Evolutionary conservation across 1,284 basidiomycete species (phyloP).

Genomic region (Termitomyces sp.): DNA sequence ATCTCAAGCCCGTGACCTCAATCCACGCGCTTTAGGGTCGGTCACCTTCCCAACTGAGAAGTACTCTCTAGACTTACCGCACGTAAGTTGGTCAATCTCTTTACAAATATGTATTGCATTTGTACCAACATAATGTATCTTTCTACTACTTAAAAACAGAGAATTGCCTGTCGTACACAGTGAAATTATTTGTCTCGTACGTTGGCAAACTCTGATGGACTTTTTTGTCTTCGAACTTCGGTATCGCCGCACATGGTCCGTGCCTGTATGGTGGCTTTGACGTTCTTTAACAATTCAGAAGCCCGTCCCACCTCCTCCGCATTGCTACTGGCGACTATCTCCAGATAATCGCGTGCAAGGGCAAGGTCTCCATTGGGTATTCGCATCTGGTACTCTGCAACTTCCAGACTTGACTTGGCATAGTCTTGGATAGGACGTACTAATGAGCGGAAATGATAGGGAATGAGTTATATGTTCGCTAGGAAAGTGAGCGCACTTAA

Average conservation of each 20-base stretch:
- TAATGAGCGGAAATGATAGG: conserved; percentile 23
- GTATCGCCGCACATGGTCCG: conserved; percentile 10
- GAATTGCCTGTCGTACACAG: not conserved
- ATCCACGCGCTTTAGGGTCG: conserved; percentile 20
- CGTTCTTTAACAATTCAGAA: conserved; percentile 54
- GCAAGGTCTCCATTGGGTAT: conserved; percentile 56
- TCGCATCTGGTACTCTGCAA: conserved; percentile 72
- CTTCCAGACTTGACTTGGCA: conserved; percentile 74
- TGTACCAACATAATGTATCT: not conserved
- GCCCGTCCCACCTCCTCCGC: conserved; percentile 68
- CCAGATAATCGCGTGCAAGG: conserved; percentile 64
- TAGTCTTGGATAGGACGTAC: conserved; percentile 68
- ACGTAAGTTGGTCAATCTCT: too few relatives aligned
- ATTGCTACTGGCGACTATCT: conserved; percentile 70
- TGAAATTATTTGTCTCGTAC: not conserved
- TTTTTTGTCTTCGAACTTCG: conserved; percentile 13
- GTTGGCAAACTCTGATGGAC: not conserved
- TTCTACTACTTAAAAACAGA: not conserved
- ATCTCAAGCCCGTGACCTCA: conserved; percentile 32
- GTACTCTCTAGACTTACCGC: too few relatives aligned
- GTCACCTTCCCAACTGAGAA: conserved; percentile 2
- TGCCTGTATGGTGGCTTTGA: conserved; percentile 37
- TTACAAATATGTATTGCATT: not conserved
- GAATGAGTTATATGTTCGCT: conserved; percentile 10
- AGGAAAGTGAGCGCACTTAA: conserved; percentile 33